Percentiles rank a stretch among this genome's conserved stretches.
These are phyloP conservation scores for Cercospora brassicicola DNA, from an alignment of 2,329 filamentous ascomycete species.

Conservation along the genomic window DNA sequence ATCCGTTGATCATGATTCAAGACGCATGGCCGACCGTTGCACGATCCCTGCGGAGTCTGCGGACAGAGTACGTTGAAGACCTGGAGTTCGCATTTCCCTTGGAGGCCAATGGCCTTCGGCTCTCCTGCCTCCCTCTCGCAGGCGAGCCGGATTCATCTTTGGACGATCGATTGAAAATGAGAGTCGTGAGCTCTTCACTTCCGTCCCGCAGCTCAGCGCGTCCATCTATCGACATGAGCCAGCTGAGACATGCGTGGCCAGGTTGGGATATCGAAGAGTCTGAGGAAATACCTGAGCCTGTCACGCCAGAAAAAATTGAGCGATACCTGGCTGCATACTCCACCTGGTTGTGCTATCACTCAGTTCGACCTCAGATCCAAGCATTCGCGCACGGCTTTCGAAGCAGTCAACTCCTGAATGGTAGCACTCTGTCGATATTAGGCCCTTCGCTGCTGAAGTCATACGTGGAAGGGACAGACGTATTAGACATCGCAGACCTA, in stretches of 20 bases:
- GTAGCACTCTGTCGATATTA: slow-evolving; percentile 53
- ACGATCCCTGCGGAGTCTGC: slow-evolving; percentile 68
- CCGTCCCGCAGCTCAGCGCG: background rate
- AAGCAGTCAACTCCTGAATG: slow-evolving; percentile 22
- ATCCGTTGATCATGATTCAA: slow-evolving; percentile 66
- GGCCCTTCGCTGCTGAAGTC: slow-evolving; percentile 69
- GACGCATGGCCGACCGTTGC: slow-evolving; percentile 86
- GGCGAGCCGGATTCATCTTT: background rate
- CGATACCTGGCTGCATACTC: slow-evolving; percentile 84
- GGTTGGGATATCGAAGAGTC: slow-evolving; percentile 48
- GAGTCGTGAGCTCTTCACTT: slow-evolving; percentile 2
- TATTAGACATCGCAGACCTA: slow-evolving; percentile 75
- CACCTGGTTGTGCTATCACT: slow-evolving; percentile 75
- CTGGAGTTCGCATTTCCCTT: slow-evolving; percentile 85
- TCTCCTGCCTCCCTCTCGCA: slow-evolving; percentile 45
- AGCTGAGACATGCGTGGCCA: slow-evolving; percentile 50
- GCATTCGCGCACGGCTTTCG: slow-evolving; percentile 81
- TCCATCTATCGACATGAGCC: background rate
- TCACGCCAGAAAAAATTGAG: slow-evolving; percentile 76
- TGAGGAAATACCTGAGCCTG: slow-evolving; percentile 58
- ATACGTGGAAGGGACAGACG: slow-evolving; percentile 78
- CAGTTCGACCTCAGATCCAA: slow-evolving; percentile 71
- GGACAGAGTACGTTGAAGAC: slow-evolving; percentile 76
- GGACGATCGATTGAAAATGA: background rate
- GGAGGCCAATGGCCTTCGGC: slow-evolving; percentile 55